Conservation (phyloP, 2,329 filamentous ascomycete species). For the Ascochyta lentis region DNA sequence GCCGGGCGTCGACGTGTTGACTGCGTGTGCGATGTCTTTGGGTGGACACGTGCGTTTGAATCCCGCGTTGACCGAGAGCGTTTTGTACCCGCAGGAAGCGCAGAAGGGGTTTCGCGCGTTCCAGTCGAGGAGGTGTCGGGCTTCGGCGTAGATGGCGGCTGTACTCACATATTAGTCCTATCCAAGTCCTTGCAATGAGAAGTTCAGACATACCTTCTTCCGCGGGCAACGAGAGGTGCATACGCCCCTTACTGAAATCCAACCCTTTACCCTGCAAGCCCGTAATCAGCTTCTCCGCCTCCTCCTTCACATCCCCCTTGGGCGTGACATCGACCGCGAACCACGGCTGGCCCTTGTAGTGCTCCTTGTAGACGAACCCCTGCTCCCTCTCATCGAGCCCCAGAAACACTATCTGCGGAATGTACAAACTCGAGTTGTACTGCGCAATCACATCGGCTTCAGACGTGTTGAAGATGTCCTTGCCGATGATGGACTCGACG, state of each 20-base stretch:
- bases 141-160: slow-evolving; percentile 92
- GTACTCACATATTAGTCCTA: background rate
- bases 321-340: slow-evolving; percentile 92
- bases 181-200: too few species aligned
- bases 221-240: slow-evolving; percentile 66
- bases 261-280: slow-evolving; percentile 66
- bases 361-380: slow-evolving; percentile 67
- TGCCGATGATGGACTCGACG: slow-evolving; percentile 72
- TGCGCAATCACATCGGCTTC: slow-evolving; percentile 76
- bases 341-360: slow-evolving; percentile 79
- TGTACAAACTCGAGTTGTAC: slow-evolving; percentile 74
- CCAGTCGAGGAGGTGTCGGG: slow-evolving; percentile 90
- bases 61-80: slow-evolving; percentile 77
- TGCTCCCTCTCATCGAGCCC: slow-evolving; percentile 74
- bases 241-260: slow-evolving; percentile 70
- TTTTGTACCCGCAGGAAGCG: slow-evolving; percentile 83
- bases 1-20: slow-evolving; percentile 35
- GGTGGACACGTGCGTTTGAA: slow-evolving; percentile 82
- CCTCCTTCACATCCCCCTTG: slow-evolving; percentile 66
- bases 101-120: slow-evolving; percentile 93
- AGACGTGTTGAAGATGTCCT: slow-evolving; percentile 71
- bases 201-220: slow-evolving; percentile 61
- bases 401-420: slow-evolving; percentile 80
- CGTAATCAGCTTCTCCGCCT: slow-evolving; percentile 67
- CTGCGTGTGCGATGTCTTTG: slow-evolving; percentile 64